These are phyloP conservation scores for Fennellomyces sp. DNA, from an alignment of 371 early-diverging fungal genomes.

Conservation along the genomic window DNA sequence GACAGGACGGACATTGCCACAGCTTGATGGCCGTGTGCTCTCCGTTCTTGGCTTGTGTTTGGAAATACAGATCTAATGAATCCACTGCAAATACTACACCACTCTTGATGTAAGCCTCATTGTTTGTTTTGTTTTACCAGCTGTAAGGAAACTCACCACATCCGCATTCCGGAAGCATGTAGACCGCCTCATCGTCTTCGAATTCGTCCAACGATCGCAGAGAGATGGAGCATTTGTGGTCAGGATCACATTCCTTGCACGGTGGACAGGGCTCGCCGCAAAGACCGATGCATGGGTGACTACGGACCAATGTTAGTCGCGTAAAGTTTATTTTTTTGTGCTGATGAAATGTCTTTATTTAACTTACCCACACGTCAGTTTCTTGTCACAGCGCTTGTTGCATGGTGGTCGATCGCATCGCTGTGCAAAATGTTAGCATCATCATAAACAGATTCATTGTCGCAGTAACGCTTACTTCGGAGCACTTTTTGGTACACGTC, in stretches of 20 bases:
- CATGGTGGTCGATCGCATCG: constrained; percentile 53
- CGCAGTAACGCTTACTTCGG: constrained; percentile 21
- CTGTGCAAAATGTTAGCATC: constrained; percentile 7
- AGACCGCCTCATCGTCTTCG: constrained; percentile 31
- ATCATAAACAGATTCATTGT: background rate
- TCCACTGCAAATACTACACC: constrained; percentile 50
- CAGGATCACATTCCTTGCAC: constrained; percentile 31
- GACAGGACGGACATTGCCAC: constrained; percentile 53
- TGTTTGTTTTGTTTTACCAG: too few species aligned
- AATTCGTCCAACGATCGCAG: constrained; percentile 38
- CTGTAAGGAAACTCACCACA: constrained; percentile 50
- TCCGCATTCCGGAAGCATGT: constrained; percentile 51
- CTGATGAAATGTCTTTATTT: too few species aligned
- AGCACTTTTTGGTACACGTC: constrained; percentile 42
- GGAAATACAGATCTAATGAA: constrained; percentile 42
- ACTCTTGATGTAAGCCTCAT: too few species aligned
- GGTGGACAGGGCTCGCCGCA: constrained; percentile 56
- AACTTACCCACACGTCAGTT: constrained; percentile 39
- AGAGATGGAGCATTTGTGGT: constrained; percentile 37
- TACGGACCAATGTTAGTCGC: background rate
- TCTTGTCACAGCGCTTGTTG: constrained; percentile 27
- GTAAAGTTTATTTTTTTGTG: too few species aligned
- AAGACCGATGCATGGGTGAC: constrained; percentile 46
- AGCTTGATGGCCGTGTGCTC: constrained; percentile 49
- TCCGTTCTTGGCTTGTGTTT: constrained; percentile 40